A percentile compares a stretch with the other conserved stretches of the same genome.
Conservation (phyloP, 1,139 yeast genomes). For the Eremothecium cymbalariae region DNA sequence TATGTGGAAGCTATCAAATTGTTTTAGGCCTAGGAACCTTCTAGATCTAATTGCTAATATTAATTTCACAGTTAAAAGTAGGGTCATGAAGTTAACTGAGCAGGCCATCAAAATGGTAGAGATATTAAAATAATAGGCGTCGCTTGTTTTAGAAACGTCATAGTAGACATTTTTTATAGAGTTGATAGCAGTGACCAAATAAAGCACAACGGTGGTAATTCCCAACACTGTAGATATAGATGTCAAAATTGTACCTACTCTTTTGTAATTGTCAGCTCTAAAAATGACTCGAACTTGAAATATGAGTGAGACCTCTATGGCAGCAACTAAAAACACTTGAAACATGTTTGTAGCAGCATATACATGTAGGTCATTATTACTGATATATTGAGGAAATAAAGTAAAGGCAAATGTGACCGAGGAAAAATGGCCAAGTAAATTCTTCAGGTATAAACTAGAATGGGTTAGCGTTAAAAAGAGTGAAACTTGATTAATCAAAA, state of each 20-base stretch:
- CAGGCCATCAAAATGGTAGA: constrained; percentile 59
- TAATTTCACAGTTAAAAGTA: constrained; percentile 54
- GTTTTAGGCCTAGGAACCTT: constrained; percentile 66
- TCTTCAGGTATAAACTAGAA: constrained; percentile 49
- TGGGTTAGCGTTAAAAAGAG: constrained; percentile 49
- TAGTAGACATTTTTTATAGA: constrained; percentile 30
- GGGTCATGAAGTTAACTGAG: constrained; percentile 55
- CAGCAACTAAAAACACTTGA: constrained; percentile 48
- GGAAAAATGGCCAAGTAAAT: constrained; percentile 46
- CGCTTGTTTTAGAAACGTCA: constrained; percentile 26
- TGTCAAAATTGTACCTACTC: constrained; percentile 38
- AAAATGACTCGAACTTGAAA: constrained; percentile 68
- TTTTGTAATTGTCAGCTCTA: constrained; percentile 41
- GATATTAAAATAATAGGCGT: constrained; percentile 36
- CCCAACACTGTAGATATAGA: constrained; percentile 39
- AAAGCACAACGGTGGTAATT: constrained; percentile 44
- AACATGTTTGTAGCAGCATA: constrained; percentile 54
- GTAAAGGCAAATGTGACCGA: constrained; percentile 47
- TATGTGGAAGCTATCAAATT: constrained; percentile 75
- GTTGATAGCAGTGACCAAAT: constrained; percentile 40
- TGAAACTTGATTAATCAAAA: constrained; percentile 55
- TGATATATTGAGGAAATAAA: constrained; percentile 36
- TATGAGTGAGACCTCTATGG: constrained; percentile 57
- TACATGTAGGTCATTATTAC: constrained; percentile 34
- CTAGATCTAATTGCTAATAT: constrained; percentile 61